phyloP scores from a whole-genome alignment of 768 basidiomycete species.

The Strobilomyces echinocephalus region DNA sequence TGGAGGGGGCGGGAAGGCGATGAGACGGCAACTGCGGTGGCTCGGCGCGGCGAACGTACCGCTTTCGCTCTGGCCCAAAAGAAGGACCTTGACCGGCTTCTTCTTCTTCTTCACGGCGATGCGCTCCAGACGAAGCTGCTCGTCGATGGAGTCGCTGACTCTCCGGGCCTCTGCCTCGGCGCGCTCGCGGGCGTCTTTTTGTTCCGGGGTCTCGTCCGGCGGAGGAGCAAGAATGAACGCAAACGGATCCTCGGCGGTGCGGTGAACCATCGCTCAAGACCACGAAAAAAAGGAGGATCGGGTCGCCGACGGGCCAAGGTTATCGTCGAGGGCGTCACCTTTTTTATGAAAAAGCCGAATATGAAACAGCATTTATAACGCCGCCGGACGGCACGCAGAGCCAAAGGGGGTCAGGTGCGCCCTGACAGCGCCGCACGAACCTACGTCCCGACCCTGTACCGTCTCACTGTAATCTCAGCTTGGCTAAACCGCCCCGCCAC shows the following conservation, averaged over 20 bases:
- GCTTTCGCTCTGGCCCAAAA: conserved; percentile 75
- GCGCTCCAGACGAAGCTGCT: conserved; percentile 59
- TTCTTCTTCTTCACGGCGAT: conserved; percentile 55
- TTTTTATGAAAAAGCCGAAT: not conserved
- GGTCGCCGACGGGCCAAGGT: no score
- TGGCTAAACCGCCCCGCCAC: not conserved
- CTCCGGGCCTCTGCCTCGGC: conserved; percentile 61
- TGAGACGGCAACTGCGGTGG: conserved; percentile 5
- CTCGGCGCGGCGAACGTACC: conserved; percentile 30
- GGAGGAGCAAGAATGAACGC: conserved; percentile 61
- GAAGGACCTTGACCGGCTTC: conserved; percentile 66
- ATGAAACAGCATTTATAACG: not conserved
- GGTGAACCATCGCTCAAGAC: conserved; percentile 20
- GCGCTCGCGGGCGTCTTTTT: conserved; percentile 50
- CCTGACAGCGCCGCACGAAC: not conserved
- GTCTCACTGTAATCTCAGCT: no score
- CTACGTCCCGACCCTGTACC: not conserved
- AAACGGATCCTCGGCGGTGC: conserved; percentile 57
- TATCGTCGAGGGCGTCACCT: no score
- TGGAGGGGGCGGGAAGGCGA: conserved; percentile 3
- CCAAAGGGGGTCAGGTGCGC: not conserved
- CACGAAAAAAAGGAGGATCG: no score
- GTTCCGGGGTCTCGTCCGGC: conserved; percentile 54
- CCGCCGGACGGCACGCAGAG: not conserved
- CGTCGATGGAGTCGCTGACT: conserved; percentile 73